phyloP scores from a whole-genome alignment of 352 stramenopile genomes.

The Pythium oligandrum region DNA sequence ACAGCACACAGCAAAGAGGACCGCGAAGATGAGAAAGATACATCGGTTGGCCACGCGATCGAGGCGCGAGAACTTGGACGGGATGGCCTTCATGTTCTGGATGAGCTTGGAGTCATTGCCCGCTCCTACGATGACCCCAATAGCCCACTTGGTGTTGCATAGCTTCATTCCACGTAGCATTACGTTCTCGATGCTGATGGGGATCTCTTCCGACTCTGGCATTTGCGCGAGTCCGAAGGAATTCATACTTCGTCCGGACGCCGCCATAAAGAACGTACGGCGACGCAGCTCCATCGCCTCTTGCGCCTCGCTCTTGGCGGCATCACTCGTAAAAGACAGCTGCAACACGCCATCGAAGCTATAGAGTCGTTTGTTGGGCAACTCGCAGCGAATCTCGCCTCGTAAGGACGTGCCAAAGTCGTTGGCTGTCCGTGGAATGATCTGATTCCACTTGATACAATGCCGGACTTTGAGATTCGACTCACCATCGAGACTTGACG shows the following conservation, averaged over 20 bases:
- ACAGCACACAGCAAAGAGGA: slow-evolving; percentile 66
- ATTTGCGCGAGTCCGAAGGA: not conserved
- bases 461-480: slow-evolving; percentile 78
- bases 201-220: slow-evolving; percentile 46
- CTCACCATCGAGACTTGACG: slow-evolving; percentile 77
- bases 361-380: slow-evolving; percentile 78
- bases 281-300: slow-evolving; percentile 1
- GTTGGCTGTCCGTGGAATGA: slow-evolving; percentile 26
- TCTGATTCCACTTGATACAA: slow-evolving; percentile 53
- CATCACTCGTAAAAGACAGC: slow-evolving; percentile 25
- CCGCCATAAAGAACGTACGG: not conserved
- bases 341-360: slow-evolving; percentile 73
- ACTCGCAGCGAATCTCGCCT: slow-evolving; percentile 66
- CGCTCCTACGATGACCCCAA: slow-evolving; percentile 73
- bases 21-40: slow-evolving; percentile 79
- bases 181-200: slow-evolving; percentile 78
- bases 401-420: slow-evolving; percentile 52
- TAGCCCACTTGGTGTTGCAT: slow-evolving; percentile 78
- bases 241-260: slow-evolving; percentile 3
- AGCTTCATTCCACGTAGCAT: slow-evolving; percentile 78
- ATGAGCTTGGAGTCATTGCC: slow-evolving; percentile 81
- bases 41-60: slow-evolving; percentile 76
- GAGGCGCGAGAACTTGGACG: slow-evolving; percentile 82
- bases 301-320: slow-evolving; percentile 19
- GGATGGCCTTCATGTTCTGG: slow-evolving; percentile 83